Conservation (phyloP, 495 filamentous ascomycete species). For the Podospora pseudocomata region DNA sequence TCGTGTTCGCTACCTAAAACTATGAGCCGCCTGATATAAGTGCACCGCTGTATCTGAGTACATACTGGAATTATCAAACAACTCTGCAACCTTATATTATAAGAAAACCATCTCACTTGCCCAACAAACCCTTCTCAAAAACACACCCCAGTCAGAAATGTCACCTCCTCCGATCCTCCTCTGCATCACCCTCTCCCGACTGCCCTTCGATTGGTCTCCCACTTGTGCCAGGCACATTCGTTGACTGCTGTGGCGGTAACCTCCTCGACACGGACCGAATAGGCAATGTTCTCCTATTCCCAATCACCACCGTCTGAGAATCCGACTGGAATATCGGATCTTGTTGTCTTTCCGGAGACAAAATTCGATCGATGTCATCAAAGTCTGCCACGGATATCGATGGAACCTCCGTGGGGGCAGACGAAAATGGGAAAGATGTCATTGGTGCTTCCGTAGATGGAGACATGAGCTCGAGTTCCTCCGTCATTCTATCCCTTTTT, state of each 20-base stretch:
- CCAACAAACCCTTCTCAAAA: background rate
- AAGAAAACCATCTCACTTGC: too few species aligned
- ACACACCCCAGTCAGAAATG: background rate
- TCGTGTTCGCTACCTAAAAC: too few species aligned
- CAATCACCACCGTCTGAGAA: background rate
- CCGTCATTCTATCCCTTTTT: background rate
- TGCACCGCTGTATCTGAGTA: background rate
- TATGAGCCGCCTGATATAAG: background rate
- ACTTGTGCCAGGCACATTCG: background rate
- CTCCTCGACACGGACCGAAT: background rate
- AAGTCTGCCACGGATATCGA: background rate
- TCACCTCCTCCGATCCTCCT: background rate
- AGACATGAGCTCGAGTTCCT: background rate
- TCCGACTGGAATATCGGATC: background rate
- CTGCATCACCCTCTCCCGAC: background rate
- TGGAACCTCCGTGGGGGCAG: background rate
- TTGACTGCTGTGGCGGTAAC: background rate
- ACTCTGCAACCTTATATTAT: too few species aligned
- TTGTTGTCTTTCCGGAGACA: background rate
- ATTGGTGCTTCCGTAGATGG: background rate
- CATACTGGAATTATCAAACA: background rate
- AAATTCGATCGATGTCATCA: background rate
- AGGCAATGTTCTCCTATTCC: slow-evolving; percentile 1
- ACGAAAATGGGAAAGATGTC: background rate
- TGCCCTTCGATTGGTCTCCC: background rate